Evolutionary conservation across 2,329 filamentous ascomycete species (phyloP).

Genomic region (Graphilbum ipis-grandicollis): DNA sequence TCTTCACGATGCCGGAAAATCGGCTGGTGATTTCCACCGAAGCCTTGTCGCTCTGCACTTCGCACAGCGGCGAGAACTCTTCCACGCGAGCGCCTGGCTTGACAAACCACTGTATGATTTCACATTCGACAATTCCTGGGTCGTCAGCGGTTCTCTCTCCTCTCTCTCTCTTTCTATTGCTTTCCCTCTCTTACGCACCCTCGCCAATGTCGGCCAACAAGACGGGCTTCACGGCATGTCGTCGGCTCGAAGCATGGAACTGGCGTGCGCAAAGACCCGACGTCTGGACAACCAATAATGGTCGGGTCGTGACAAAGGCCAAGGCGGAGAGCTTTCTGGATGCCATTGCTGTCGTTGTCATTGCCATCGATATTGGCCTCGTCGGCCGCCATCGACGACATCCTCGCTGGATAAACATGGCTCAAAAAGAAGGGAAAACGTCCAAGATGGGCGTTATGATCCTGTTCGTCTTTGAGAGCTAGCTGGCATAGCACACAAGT

Average conservation of each 20-base stretch:
- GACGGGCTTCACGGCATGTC: conserved; percentile 57
- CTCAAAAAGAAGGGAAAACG: too few species aligned
- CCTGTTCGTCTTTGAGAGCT: too few species aligned
- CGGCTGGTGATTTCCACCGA: conserved; percentile 83
- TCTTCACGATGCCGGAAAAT: conserved; percentile 91
- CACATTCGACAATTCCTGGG: conserved; percentile 97
- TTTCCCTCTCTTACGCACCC: too few species aligned
- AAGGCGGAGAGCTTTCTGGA: too few species aligned
- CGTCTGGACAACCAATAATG: background rate
- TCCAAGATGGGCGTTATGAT: too few species aligned
- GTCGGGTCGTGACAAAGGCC: too few species aligned
- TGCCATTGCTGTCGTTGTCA: background rate
- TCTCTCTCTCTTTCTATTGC: too few species aligned
- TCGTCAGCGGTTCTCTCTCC: too few species aligned
- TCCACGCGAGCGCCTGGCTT: conserved; percentile 89
- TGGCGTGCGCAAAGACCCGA: background rate
- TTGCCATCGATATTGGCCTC: conserved; percentile 5
- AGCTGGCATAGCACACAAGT: too few species aligned
- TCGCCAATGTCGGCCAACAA: conserved; percentile 75
- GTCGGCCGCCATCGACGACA: conserved; percentile 28
- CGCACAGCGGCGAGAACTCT: conserved; percentile 94
- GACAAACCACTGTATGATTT: conserved; percentile 99
- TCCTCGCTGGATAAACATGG: conserved; percentile 38
- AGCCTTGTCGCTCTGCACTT: conserved; percentile 97
- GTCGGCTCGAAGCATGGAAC: conserved; percentile 31